These are phyloP conservation scores for Chaetomium sp. DNA, from an alignment of 2,329 filamentous ascomycete species.

Conservation along the genomic window DNA sequence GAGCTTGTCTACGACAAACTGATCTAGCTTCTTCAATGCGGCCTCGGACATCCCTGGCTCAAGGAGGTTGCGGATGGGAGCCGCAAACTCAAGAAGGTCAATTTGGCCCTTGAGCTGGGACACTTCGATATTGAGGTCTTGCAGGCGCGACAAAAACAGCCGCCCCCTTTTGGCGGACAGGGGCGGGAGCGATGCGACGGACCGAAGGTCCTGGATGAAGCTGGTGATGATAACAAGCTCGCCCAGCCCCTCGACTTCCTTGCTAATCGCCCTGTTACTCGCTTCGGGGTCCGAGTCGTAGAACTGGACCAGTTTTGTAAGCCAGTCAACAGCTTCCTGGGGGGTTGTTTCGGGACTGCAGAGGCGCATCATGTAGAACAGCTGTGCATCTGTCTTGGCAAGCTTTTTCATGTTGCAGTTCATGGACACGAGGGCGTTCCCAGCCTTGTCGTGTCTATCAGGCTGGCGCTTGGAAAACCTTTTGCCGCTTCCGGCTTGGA, in stretches of 20 bases:
- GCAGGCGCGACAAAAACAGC: slow-evolving; percentile 29
- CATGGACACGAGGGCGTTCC: slow-evolving; percentile 32
- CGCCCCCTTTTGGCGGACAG: slow-evolving; percentile 35
- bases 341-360: slow-evolving; percentile 34
- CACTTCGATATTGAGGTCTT: slow-evolving; percentile 34
- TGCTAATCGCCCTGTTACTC: slow-evolving; percentile 29
- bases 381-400: slow-evolving; percentile 32
- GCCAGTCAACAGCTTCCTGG: slow-evolving; percentile 33
- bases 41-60: slow-evolving; percentile 33
- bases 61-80: slow-evolving; percentile 37
- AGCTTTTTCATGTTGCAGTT: slow-evolving; percentile 37
- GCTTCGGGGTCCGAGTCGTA: slow-evolving; percentile 30
- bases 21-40: slow-evolving; percentile 27
- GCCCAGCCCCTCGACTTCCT: slow-evolving; percentile 31
- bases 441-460: slow-evolving; percentile 30
- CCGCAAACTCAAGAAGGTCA: slow-evolving; percentile 32
- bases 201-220: slow-evolving; percentile 36
- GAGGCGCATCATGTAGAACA: slow-evolving; percentile 33
- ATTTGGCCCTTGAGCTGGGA: slow-evolving; percentile 33
- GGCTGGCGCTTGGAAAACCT: slow-evolving; percentile 39
- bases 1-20: slow-evolving; percentile 32
- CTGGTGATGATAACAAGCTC: slow-evolving; percentile 33
- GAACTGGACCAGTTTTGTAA: slow-evolving; percentile 35
- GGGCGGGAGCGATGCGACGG: slow-evolving; percentile 31
- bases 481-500: slow-evolving; percentile 30